These are phyloP conservation scores for Didymella exigua DNA, from an alignment of 2,329 filamentous ascomycete genomes.

Conservation along the genomic window DNA sequence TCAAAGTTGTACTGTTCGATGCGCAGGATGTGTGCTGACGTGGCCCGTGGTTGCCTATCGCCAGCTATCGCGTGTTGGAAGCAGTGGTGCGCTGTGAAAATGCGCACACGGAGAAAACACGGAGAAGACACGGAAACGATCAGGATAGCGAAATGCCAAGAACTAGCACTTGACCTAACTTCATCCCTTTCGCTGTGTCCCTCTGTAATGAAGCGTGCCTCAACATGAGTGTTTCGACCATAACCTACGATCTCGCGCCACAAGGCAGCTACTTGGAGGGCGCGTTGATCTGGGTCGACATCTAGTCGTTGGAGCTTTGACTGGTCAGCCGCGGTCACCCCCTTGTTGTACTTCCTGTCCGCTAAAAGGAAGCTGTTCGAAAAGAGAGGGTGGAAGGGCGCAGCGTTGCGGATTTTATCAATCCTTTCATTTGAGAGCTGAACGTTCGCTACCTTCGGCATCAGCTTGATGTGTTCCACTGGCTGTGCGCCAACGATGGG, in stretches of 20 bases:
- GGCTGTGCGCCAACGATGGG: constrained; percentile 74
- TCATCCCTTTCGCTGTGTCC: too few relatives aligned
- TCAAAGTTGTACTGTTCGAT: too few relatives aligned
- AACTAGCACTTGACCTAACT: too few relatives aligned
- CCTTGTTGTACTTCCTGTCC: background rate
- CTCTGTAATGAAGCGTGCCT: too few relatives aligned
- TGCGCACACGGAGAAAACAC: too few relatives aligned
- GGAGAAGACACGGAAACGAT: too few relatives aligned
- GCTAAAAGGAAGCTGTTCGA: constrained; percentile 27
- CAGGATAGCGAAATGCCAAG: too few relatives aligned
- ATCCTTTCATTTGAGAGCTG: constrained; percentile 66
- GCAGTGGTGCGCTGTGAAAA: too few relatives aligned
- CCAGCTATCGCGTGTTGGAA: too few relatives aligned
- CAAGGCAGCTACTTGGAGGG: constrained; percentile 7
- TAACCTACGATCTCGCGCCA: background rate
- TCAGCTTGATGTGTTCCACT: constrained; percentile 69
- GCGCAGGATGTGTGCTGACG: too few relatives aligned
- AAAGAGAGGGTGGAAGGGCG: constrained; percentile 10
- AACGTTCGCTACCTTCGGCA: constrained; percentile 69
- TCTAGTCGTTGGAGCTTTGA: constrained; percentile 10
- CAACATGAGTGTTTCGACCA: too few relatives aligned
- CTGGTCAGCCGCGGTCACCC: constrained; percentile 9
- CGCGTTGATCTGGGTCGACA: constrained; percentile 18
- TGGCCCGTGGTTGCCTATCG: too few relatives aligned
- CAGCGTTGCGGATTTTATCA: constrained; percentile 63